These are phyloP conservation scores for Diplodia seriata DNA, from an alignment of 2,329 filamentous ascomycete species.

Conservation along the genomic window DNA sequence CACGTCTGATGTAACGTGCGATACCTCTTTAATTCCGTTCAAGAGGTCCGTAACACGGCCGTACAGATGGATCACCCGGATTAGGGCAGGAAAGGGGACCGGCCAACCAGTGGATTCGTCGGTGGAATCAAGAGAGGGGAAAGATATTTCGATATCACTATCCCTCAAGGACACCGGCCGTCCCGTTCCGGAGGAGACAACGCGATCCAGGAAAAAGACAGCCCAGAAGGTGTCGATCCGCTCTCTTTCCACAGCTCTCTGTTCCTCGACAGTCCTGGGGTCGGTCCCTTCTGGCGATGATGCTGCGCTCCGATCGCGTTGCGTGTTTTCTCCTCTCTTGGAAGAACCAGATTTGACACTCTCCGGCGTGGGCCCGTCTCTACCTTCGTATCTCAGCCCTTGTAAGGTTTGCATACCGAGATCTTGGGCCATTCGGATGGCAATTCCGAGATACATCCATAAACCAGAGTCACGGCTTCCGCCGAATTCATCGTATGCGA, in stretches of 20 bases:
- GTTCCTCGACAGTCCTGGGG: conserved; percentile 58
- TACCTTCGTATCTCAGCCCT: conserved; percentile 68
- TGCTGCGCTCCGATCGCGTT: conserved; percentile 51
- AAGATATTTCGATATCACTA: conserved; percentile 81
- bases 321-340: conserved; percentile 54
- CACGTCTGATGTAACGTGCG: conserved; percentile 77
- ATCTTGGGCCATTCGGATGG: conserved; percentile 82
- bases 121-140: conserved; percentile 64
- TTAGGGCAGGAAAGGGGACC: conserved; percentile 77
- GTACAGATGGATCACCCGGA: conserved; percentile 85
- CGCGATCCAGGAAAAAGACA: conserved; percentile 84
- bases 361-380: conserved; percentile 62
- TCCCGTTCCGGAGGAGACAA: conserved; percentile 87
- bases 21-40: conserved; percentile 77
- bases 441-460: conserved; percentile 92
- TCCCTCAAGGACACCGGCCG: conserved; percentile 83
- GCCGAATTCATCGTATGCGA: conserved; percentile 90
- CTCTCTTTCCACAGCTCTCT: conserved; percentile 76
- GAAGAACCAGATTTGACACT: conserved; percentile 55
- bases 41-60: conserved; percentile 83
- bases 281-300: conserved; percentile 45
- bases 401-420: conserved; percentile 82
- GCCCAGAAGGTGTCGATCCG: conserved; percentile 89
- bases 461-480: conserved; percentile 86
- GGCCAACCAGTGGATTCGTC: conserved; percentile 70